Evolutionary conservation across 768 basidiomycete species (phyloP).

Genomic region (Calocybe indica): DNA sequence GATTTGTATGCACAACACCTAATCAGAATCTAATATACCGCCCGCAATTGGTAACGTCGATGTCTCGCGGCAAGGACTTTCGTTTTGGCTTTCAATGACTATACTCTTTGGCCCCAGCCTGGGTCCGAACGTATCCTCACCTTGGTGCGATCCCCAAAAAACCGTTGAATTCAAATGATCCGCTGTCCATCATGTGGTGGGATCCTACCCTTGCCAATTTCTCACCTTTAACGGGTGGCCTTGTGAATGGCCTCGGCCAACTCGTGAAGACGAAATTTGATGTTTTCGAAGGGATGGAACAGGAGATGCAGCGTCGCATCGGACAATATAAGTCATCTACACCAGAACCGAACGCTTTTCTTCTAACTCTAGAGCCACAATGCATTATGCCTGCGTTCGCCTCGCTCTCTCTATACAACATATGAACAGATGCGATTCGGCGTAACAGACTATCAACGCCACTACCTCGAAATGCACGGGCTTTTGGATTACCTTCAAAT

Average conservation of each 20-base stretch:
- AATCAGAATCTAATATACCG: neutral
- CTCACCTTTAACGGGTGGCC: neutral
- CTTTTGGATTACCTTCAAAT: neutral
- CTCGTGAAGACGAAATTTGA: neutral
- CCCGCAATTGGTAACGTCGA: neutral
- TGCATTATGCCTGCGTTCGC: neutral
- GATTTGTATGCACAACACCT: neutral
- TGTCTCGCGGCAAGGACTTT: neutral
- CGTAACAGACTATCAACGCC: neutral
- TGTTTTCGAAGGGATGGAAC: neutral
- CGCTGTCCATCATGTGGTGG: neutral
- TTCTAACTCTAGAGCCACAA: neutral
- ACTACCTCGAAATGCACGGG: neutral
- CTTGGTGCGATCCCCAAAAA: neutral
- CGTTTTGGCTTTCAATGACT: conserved; percentile 1
- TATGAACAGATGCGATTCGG: neutral
- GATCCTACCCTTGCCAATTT: neutral
- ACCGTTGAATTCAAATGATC: neutral
- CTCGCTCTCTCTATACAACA: neutral
- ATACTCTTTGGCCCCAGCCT: neutral
- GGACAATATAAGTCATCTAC: neutral
- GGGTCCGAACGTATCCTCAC: neutral
- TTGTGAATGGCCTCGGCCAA: neutral
- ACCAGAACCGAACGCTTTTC: neutral
- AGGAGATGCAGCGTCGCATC: neutral